Base-by-base conservation (phyloP, 257 asterid species). In the Cordia subcordata region DNA sequence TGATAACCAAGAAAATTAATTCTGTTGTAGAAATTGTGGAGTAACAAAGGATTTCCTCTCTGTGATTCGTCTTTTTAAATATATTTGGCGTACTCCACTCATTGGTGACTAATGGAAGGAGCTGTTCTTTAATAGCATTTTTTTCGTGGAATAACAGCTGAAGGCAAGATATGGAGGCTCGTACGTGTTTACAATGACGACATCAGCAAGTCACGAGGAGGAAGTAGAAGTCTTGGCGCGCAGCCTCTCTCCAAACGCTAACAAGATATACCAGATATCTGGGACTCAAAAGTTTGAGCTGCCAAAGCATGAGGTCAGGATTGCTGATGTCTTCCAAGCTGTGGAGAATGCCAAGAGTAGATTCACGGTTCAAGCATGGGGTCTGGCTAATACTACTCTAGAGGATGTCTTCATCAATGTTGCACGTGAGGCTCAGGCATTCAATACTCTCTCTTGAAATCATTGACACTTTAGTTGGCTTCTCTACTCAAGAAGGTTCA, bases 371-470 rank as follows among this genome's bases (percentile, higher is more conserved):
- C 83, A 92, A 56, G 99, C 99, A 20, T 88, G 96, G 98, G 98
- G 98, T 32, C 62, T 92, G 52, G 94, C 96, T 0, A 96, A 92
- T 64, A 92, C 99, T 10, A 92, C 96, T 5, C 72, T 92, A 50
- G 96, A 92, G 66, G 99, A 92, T 61, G 99, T 88, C 12, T 92
- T 92, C 32, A 92, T 92, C 52, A 92, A 92, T 82, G 99, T 92
- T 62, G 99, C 99, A 17, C 75, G 87, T 35, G 88, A 74, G 16
- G 86, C 95, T 68, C 95, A 88, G 47, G 77, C 88, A 10, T 75
- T 67, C 72, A 81, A 54, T 49, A 70, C 63, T 54, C 87, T 86
- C 60, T 81, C 93, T 42, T 42, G 10, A 42, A 2, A 10, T 2
- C 15, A 42, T 42, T 3, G 8, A 42, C 15, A 42, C 47, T 14